A percentile compares a stretch with the other conserved stretches of the same genome.
Conservation (phyloP, 805 yeast species). For the Wickerhamiella azymoides region DNA sequence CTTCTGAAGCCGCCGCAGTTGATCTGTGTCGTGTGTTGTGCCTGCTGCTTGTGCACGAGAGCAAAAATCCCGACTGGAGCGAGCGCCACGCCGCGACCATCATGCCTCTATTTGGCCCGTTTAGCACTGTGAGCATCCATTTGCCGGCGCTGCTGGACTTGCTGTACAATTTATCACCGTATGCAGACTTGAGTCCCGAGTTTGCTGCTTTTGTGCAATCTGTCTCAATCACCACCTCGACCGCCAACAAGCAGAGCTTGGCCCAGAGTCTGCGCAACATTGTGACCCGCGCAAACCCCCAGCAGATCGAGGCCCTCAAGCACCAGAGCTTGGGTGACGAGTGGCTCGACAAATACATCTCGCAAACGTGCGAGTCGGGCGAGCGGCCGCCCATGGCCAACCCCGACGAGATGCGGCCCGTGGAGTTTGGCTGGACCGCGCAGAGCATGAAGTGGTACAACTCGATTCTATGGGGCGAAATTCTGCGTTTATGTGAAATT, state of each 20-base stretch:
- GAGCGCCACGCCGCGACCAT: conserved; percentile 8
- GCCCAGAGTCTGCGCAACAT: conserved; percentile 2
- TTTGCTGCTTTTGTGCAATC: conserved; percentile 2
- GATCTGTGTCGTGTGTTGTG: conserved; percentile 9
- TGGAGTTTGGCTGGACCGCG: conserved; percentile 49
- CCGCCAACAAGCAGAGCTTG: neutral
- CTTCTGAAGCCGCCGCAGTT: neutral
- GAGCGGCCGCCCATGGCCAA: conserved; percentile 2
- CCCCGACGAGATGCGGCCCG: conserved; percentile 28
- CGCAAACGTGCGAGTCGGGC: neutral
- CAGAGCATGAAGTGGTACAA: conserved; percentile 65
- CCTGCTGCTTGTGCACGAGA: conserved; percentile 10
- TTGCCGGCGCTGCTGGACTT: conserved; percentile 14
- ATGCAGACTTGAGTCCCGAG: neutral
- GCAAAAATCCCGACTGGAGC: conserved; percentile 10
- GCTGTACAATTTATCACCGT: conserved; percentile 16
- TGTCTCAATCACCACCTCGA: neutral
- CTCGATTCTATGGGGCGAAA: conserved; percentile 46
- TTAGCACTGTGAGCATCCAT: conserved; percentile 7
- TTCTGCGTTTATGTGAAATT: conserved; percentile 23
- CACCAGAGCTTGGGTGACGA: conserved; percentile 10
- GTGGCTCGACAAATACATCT: conserved; percentile 10
- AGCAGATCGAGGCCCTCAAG: neutral
- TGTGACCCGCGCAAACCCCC: neutral
- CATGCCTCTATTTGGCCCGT: neutral